Evolutionary conservation across 805 yeast genomes (phyloP), one percentile per base, ranked within the genome.

Genomic region (Priceomyces haplophilus): DNA sequence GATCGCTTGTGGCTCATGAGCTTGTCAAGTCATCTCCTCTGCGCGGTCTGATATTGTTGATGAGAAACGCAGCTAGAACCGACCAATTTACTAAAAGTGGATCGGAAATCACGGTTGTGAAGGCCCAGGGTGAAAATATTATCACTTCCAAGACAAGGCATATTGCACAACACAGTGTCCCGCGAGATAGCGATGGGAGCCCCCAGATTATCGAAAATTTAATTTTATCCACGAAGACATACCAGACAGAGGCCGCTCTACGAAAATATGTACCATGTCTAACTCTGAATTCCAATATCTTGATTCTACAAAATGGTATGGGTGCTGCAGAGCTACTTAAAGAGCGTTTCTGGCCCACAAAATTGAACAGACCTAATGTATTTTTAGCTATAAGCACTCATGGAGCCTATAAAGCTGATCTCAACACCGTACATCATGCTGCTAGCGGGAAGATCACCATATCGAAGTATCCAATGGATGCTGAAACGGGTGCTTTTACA

Each of bases 251-350:
- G 17, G 59, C 61, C 3, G 95, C 97, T 0, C 46, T 90, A 13
- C 56, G 53, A 25, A 83, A 84, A 3, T 69, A 80, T 40, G 47
- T 79, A 16, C 70, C 74, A 1, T 64, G 64, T 42, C 71, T 91
- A 21, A 60, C 64, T 21, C 55, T 65, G 2, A 55, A 65, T 2
- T 75, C 90, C 1, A 80, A 79, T 43, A 59, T 89, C 2, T 49
- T 90, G 35, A 59, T 90, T 17, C 52, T 90, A n/a, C 98, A 88
- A 43, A 88, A 93, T 59, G 99, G 89, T 1, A 73, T 89, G 71
- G 98, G 98, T 7, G 71, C 79, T 33, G 58, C 75, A 5, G 85
- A 76, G 10, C 70, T 73, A 43, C 52, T 88, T 8, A 58, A 67
- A n/a, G 56, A 62, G 1, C 56, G 64, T 17, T 61, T 79, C 6